phyloP scores from a whole-genome alignment of 1,284 basidiomycete species.

The Marasmius tenuissimus region DNA sequence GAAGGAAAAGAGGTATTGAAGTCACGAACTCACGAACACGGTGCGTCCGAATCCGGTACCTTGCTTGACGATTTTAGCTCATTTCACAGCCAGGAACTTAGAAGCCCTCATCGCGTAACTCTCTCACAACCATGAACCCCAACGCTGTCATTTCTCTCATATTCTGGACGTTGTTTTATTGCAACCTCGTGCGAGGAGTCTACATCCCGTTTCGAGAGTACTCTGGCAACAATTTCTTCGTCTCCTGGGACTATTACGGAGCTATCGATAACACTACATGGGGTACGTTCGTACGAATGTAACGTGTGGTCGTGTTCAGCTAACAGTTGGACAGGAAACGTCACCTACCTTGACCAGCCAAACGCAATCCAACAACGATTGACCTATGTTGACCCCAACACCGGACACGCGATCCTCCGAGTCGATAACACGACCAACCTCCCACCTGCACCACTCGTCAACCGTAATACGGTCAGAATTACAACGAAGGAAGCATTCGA shows the following conservation, averaged over 20 bases:
- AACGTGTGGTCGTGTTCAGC: not conserved
- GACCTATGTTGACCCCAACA: constrained; percentile 39
- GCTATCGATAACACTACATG: constrained; percentile 61
- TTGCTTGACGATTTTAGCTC: too few relatives aligned
- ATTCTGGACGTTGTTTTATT: not conserved
- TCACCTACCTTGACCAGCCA: constrained; percentile 23
- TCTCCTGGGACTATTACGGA: constrained; percentile 60
- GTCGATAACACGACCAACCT: constrained; percentile 44
- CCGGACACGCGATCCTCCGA: constrained; percentile 46
- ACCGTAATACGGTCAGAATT: constrained; percentile 50
- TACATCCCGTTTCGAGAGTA: constrained; percentile 51
- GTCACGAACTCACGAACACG: too few relatives aligned
- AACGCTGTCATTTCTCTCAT: not conserved
- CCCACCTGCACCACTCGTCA: constrained; percentile 38
- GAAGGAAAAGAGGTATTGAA: too few relatives aligned
- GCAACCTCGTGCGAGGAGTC: constrained; percentile 15
- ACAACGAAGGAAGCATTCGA: constrained; percentile 46
- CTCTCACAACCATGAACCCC: not conserved
- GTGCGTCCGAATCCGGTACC: too few relatives aligned
- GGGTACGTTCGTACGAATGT: constrained; percentile 37
- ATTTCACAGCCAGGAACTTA: not conserved
- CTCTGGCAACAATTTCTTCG: constrained; percentile 55
- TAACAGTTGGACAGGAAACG: constrained; percentile 11
- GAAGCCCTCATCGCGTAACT: not conserved
- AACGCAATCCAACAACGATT: constrained; percentile 37